phyloP scores from a whole-genome alignment of 177 flowering plant species.

The Vitis hybrid region DNA sequence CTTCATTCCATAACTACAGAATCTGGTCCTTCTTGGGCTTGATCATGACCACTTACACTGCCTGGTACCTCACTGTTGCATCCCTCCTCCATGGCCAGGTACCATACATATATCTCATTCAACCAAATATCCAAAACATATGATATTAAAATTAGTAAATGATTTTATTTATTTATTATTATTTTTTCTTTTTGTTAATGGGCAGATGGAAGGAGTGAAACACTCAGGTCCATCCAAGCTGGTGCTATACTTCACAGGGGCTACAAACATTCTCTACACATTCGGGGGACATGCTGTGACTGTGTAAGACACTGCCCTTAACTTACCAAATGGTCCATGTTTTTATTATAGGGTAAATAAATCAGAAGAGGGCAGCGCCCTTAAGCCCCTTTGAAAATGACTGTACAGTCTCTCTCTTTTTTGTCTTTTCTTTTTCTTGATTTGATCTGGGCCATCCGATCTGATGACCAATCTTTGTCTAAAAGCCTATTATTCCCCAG shows the following conservation, averaged over 20 bases:
- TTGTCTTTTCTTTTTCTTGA: background rate
- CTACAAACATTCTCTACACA: slow-evolving; percentile 99
- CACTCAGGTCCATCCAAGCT: slow-evolving; percentile 89
- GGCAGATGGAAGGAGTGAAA: slow-evolving; percentile 82
- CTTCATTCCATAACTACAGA: slow-evolving; percentile 96
- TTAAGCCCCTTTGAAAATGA: slow-evolving; percentile 22
- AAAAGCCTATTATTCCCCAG: background rate
- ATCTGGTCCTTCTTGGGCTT: slow-evolving; percentile 96
- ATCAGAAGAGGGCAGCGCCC: too few relatives aligned
- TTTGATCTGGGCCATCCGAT: slow-evolving; percentile 25
- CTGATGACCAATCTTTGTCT: slow-evolving; percentile 19
- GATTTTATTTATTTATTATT: background rate
- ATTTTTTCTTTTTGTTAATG: too few relatives aligned
- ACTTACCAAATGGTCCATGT: background rate
- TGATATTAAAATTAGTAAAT: background rate
- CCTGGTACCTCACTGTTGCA: slow-evolving; percentile 97
- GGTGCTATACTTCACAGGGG: slow-evolving; percentile 97
- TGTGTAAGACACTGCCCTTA: slow-evolving; percentile 70
- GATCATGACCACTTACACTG: slow-evolving; percentile 93
- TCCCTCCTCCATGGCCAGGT: slow-evolving; percentile 97
- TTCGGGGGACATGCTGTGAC: slow-evolving; percentile 99
- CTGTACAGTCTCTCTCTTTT: slow-evolving; percentile 9
- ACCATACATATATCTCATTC: background rate
- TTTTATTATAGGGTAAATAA: background rate
- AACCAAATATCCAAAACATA: too few relatives aligned